Evolutionary conservation across 1,139 yeast genomes (phyloP), one percentile per base, ranked within the genome.

Genomic region (Candida tetrigidarum): DNA sequence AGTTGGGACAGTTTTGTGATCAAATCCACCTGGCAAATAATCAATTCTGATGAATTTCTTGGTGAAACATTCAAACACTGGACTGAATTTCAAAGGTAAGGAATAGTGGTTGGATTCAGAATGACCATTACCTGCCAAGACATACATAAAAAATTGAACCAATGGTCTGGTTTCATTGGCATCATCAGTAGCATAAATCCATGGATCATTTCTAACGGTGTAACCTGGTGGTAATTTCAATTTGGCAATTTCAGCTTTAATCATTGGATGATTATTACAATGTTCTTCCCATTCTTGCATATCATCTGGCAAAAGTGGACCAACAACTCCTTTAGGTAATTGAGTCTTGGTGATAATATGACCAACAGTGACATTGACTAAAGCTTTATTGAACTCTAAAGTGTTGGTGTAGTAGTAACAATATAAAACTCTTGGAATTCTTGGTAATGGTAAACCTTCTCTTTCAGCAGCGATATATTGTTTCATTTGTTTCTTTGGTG

Each of bases 171-270:
- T 71, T 59, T 81, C 86, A 49, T 78, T 74, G 40, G 76, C 66
- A 55, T 78, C 80, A 62, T 86, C 92, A 35, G 90, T 84, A 55
- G 96, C 96, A 63, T 88, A 88, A 76, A 88, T 88, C 96, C 96
- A 89, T 43, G 95, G 92, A 62, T 89, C 90, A 60, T 76, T 79
- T 60, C 85, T 80, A 42, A 88, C 82, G 41, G 78, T 60, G 58
- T 76, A 74, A 19, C 78, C 74, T 39, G 67, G 63, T 58, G 84
- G 90, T 59, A 78, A 77, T 58, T 73, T 79, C 74, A 78, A 79
- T 66, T 81, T 86, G 56, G 70, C 86, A 56, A 83, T 70, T 63
- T 84, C 89, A 20, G 83, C 86, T 48, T 62, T 53, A 48, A 86
- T 83, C 5, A 57, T 52, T 18, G 95, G 93, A 59, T 85, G 86